A percentile compares a stretch with the other conserved stretches of the same genome.
phyloP scores from a whole-genome alignment of 176 grass and related monocot genomes.

The Carex pumila region DNA sequence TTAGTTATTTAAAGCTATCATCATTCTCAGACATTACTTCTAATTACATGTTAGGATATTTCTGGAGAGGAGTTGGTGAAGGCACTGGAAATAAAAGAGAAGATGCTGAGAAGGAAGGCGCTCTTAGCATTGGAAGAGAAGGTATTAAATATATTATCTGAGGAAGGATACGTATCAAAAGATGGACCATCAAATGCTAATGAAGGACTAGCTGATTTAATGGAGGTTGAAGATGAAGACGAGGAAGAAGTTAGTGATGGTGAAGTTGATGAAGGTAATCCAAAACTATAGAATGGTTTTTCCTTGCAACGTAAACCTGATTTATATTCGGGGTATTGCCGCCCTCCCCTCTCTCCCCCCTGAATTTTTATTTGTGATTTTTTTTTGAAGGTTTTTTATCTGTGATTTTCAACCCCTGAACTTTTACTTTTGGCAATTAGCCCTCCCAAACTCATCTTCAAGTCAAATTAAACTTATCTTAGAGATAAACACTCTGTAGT shows the following conservation, averaged over 20 bases:
- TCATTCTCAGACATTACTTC: neutral
- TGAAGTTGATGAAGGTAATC: conserved; percentile 79
- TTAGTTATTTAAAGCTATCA: conserved; percentile 15
- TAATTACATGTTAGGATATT: conserved; percentile 61
- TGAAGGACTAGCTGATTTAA: conserved; percentile 53
- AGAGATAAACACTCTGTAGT: neutral
- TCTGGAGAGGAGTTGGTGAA: conserved; percentile 85
- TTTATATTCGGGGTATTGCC: neutral
- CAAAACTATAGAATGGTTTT: neutral
- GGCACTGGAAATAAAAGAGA: conserved; percentile 86
- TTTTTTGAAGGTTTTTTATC: no score
- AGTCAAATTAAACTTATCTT: neutral
- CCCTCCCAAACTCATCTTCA: neutral
- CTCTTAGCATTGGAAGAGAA: conserved; percentile 84
- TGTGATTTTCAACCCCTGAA: neutral
- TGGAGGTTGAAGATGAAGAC: conserved; percentile 78
- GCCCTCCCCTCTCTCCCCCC: no score
- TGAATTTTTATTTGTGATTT: no score
- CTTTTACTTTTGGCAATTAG: neutral
- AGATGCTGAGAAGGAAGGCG: conserved; percentile 81
- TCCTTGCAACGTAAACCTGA: neutral
- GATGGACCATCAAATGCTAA: conserved; percentile 31
- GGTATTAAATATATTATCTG: conserved; percentile 78
- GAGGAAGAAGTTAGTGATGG: conserved; percentile 67
- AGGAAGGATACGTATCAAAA: conserved; percentile 77